Conservation (phyloP, 75 land plant genomes). For the Chamaecyparis obtusa region DNA sequence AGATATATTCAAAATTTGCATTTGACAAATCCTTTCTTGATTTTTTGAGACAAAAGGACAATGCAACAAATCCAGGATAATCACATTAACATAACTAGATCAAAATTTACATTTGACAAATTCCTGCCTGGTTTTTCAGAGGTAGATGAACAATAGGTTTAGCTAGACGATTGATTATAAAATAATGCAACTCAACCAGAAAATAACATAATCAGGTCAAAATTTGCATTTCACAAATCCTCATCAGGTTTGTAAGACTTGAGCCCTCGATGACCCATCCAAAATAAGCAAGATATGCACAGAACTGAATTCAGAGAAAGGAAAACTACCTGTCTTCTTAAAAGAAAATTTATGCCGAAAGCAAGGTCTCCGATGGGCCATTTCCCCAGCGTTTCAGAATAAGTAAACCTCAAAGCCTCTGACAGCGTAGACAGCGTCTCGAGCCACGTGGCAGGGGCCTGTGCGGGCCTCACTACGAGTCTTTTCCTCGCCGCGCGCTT, state of each 20-base stretch:
- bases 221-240: not conserved
- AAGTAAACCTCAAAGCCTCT: conserved; percentile 88
- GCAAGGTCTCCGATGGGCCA: conserved; percentile 98
- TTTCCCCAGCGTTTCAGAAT: conserved; percentile 93
- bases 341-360: conserved; percentile 87
- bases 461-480: conserved; percentile 40
- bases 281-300: not conserved
- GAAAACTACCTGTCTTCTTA: conserved; percentile 71
- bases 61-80: not conserved
- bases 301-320: not conserved
- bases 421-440: conserved; percentile 74
- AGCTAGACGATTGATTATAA: not conserved
- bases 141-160: not conserved
- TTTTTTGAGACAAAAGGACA: not conserved
- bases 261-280: not conserved
- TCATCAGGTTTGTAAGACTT: not conserved
- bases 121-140: not conserved
- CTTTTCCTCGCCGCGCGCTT: conserved; percentile 28
- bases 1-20: not conserved
- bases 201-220: not conserved
- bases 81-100: not conserved
- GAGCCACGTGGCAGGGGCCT: conserved; percentile 91
- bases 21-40: not conserved
- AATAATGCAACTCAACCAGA: not conserved
- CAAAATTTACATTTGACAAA: not conserved